A percentile compares a stretch with the other conserved stretches of the same genome.
phyloP scores from a whole-genome alignment of 2,329 filamentous ascomycete species.

The Chalaropsis ovoidea region DNA sequence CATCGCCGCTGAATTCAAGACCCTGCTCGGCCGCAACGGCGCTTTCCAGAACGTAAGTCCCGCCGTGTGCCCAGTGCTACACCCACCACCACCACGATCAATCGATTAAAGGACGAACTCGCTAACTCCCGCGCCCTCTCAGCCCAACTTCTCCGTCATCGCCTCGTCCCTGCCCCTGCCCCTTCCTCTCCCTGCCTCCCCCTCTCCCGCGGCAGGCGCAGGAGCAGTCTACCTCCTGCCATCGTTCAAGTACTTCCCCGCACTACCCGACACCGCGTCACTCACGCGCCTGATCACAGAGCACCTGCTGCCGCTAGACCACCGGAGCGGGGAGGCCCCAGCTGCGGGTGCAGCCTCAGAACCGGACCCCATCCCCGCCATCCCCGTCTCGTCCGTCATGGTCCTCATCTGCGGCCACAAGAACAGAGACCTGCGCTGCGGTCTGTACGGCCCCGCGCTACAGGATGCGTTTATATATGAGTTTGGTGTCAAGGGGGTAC shows the following conservation, averaged over 20 bases:
- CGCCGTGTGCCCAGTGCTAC: background rate
- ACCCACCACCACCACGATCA: background rate
- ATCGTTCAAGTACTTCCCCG: conserved; percentile 69
- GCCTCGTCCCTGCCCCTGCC: conserved; percentile 58
- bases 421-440: conserved; percentile 71
- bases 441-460: conserved; percentile 65
- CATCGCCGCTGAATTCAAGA: conserved; percentile 61
- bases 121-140: background rate
- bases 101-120: background rate
- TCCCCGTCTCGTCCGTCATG: conserved; percentile 53
- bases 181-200: conserved; percentile 34
- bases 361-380: conserved; percentile 40
- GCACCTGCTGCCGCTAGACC: conserved; percentile 16
- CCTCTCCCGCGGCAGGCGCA: conserved; percentile 39
- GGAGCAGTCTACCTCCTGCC: conserved; percentile 62
- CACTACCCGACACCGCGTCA: conserved; percentile 53
- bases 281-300: conserved; percentile 34
- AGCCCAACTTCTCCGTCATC: conserved; percentile 75
- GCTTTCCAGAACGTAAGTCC: conserved; percentile 54
- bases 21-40: conserved; percentile 55
- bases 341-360: too few relatives aligned
- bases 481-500: conserved; percentile 42
- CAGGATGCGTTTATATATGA: conserved; percentile 52
- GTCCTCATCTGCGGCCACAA: conserved; percentile 85
- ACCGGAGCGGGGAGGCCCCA: conserved; percentile 37